Evolutionary conservation across 73 alveolate species (phyloP), one percentile per base, ranked within the genome.

Genomic region (Durusdinium trenchii): DNA sequence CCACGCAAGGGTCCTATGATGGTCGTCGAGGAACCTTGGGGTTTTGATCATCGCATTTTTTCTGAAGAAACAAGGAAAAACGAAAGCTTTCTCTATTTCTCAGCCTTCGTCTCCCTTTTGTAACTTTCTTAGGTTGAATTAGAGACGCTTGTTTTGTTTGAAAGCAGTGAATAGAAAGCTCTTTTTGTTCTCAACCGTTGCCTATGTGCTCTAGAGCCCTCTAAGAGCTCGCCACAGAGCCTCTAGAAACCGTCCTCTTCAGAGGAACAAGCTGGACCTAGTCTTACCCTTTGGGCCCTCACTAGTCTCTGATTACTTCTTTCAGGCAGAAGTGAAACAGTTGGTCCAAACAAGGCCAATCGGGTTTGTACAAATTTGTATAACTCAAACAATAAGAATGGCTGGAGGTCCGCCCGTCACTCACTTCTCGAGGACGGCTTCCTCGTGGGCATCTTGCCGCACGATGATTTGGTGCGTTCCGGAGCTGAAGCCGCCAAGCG

Each of bases 361-460:
- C n/a, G n/a, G n/a, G n/a, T n/a, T n/a, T n/a, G n/a, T n/a, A n/a
- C n/a, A n/a, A n/a, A n/a, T n/a, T n/a, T n/a, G n/a, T n/a, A n/a
- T n/a, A n/a, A n/a, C n/a, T n/a, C n/a, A n/a, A n/a, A n/a, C n/a
- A n/a, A n/a, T n/a, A n/a, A n/a, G n/a, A n/a, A n/a, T n/a, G n/a
- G n/a, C n/a, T n/a, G n/a, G n/a, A n/a, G n/a, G n/a, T n/a, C n/a
- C n/a, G 69, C 23, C 69, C 23, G 12, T 12, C 69, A 57, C 69
- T 12, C 73, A 60, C 30, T 32, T 1, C 18, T 45, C 45, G 71
- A 82, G 92, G 94, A 84, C 40, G 94, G 94, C 48, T 84, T 84
- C 51, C 94, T 84, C 51, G 94, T 84, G 12, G 94, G 94, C 54
- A 84, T 84, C 38, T 35, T 84, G 75, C 94, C 94, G 30, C 94